phyloP scores from a whole-genome alignment of 768 basidiomycete genomes.

The Xanthoconium stramineum region DNA sequence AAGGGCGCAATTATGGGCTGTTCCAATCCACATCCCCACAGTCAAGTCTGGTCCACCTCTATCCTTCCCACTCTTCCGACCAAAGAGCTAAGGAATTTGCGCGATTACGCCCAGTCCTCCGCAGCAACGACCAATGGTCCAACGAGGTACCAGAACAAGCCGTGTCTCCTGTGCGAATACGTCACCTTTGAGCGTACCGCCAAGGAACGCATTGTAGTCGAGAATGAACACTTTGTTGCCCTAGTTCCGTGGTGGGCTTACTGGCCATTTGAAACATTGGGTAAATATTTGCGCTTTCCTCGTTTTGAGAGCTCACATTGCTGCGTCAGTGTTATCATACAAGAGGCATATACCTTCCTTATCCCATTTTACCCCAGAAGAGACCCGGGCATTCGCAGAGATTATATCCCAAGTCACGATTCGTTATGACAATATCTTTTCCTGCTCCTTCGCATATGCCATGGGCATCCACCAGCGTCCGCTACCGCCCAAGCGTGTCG shows the following conservation, averaged over 20 bases:
- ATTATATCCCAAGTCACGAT: conserved; percentile 62
- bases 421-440: conserved; percentile 77
- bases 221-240: conserved; percentile 76
- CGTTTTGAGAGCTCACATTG: conserved; percentile 1
- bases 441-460: conserved; percentile 88
- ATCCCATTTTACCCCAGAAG: conserved; percentile 52
- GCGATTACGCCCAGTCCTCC: conserved; percentile 41
- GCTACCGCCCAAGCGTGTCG: conserved; percentile 38
- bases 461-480: conserved; percentile 94
- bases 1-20: conserved; percentile 96
- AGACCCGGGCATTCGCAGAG: conserved; percentile 62
- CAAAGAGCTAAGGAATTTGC: conserved; percentile 59
- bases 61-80: conserved; percentile 67
- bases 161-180: conserved; percentile 81
- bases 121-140: conserved; percentile 44
- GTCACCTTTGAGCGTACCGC: conserved; percentile 59
- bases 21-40: conserved; percentile 92
- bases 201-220: conserved; percentile 61
- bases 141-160: conserved; percentile 49
- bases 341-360: conserved; percentile 77
- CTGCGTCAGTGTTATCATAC: conserved; percentile 62
- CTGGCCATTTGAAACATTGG: conserved; percentile 87
- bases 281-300: conserved; percentile 34
- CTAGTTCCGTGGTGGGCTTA: conserved; percentile 94
- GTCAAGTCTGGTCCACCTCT: conserved; percentile 83